Percentiles rank a stretch among this genome's conserved stretches.
phyloP scores from a whole-genome alignment of 305 asterid genomes.

The Fraxinus dipetala region DNA sequence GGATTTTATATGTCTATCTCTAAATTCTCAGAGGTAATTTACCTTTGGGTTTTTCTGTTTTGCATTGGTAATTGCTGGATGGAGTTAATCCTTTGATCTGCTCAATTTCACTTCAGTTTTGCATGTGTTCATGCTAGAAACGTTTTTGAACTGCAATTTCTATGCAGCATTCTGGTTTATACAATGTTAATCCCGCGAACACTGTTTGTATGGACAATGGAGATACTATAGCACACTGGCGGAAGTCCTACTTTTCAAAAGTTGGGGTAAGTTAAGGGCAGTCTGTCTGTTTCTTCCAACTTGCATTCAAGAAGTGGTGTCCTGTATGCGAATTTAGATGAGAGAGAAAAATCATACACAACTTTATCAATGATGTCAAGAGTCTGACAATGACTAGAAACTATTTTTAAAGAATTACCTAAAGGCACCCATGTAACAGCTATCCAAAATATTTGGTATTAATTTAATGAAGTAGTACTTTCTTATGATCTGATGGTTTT shows the following conservation, averaged over 20 bases:
- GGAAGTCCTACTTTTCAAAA: constrained; percentile 40
- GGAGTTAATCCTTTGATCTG: constrained; percentile 8
- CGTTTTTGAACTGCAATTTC: constrained; percentile 22
- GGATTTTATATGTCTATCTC: constrained; percentile 60
- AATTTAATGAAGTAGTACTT: neutral
- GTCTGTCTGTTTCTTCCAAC: neutral
- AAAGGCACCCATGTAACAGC: neutral
- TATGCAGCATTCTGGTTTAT: constrained; percentile 64
- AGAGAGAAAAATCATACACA: neutral
- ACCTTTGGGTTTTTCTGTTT: constrained; percentile 12
- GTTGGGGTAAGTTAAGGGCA: constrained; percentile 42
- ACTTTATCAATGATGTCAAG: neutral
- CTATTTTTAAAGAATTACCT: neutral
- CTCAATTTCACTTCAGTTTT: constrained; percentile 10
- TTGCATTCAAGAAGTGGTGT: constrained; percentile 9
- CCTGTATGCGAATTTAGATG: constrained; percentile 2
- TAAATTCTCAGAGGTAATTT: constrained; percentile 55
- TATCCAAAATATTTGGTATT: neutral
- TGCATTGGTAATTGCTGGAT: constrained; percentile 17
- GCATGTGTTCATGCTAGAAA: constrained; percentile 5
- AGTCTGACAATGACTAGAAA: neutral
- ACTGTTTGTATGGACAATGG: constrained; percentile 55
- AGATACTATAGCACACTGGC: constrained; percentile 59
- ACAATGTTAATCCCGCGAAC: constrained; percentile 52
- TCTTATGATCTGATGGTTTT: constrained; percentile 1